Base-by-base conservation (phyloP, 2,329 filamentous ascomycete genomes). In the Lachnellula willkommii region DNA sequence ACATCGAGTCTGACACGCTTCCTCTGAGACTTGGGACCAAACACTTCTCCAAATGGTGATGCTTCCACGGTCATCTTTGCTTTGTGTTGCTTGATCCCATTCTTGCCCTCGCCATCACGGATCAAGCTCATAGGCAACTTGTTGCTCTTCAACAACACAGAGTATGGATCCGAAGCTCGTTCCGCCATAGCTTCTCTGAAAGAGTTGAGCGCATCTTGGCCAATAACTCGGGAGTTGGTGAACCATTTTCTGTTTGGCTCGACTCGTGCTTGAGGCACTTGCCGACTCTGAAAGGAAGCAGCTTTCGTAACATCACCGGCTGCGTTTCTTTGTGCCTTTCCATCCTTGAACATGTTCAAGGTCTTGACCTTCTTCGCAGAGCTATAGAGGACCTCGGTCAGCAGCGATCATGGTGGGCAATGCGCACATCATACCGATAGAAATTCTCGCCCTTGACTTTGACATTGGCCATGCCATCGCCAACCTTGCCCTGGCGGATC, bases 221-320 rank as follows among this genome's bases (percentile, higher is more conserved):
- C 90, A 68, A 96, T 95, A 51, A 84, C 81, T 63, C 94, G 80
- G 36, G 93, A 96, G 73, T 96, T 96, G 67, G 87, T 90, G 75
- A 99, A 99, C 94, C 94, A 99, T 75, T 95, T 95, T 68, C 94
- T 82, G 75, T 97, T 95, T 50, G 94, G 94, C 77, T 97, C 93
- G 69, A 97, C 89, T 63, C 92, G 83, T 64, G 93, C 94, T 57
- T 81, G 83, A 47, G 93, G 92, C 22, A 86, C 75, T 37, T 96
- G 91, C 68, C 84, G 80, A 58, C 87, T 91, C 75, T 97, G 92
- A 74, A 84, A 96, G 15, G 83, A 80, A 49, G 91, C 91, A 62
- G 90, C 85, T 74, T 94, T 86, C 54, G 87, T 88, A 70, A 99
- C 88, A 66, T 93, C 85, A 68, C 94, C 94, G 12, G 81, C 76